These are phyloP conservation scores for Polyporus tsugae DNA, from an alignment of 1,284 basidiomycete genomes.

Conservation along the genomic window DNA sequence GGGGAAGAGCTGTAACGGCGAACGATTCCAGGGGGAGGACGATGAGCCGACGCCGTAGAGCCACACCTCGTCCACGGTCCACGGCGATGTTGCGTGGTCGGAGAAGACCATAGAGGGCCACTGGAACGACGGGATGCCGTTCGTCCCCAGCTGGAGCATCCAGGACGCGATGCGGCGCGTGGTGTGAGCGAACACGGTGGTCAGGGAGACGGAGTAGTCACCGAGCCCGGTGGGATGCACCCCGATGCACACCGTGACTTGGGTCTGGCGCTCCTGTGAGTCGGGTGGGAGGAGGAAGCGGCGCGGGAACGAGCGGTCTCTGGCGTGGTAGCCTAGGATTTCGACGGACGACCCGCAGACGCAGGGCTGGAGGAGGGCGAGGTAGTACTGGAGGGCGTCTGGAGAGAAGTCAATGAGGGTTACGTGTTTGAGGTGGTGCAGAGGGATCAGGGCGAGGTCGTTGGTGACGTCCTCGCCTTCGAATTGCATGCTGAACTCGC, in stretches of 20 bases:
- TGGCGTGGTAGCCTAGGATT: conserved; percentile 4
- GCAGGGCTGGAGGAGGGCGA: conserved; percentile 12
- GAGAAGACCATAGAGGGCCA: conserved; percentile 2
- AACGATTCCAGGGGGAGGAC: neutral
- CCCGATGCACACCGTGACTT: conserved; percentile 5
- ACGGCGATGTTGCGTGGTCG: neutral
- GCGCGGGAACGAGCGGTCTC: neutral
- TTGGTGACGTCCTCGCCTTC: neutral
- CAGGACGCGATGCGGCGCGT: conserved; percentile 14
- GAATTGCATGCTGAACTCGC: neutral
- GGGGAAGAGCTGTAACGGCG: neutral
- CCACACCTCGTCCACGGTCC: conserved; percentile 13
- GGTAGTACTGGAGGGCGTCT: neutral
- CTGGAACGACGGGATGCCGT: neutral
- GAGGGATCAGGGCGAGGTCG: neutral
- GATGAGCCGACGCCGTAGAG: neutral
- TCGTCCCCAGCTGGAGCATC: neutral
- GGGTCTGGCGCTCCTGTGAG: neutral
- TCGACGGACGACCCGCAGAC: neutral
- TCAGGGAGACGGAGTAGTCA: conserved; percentile 12
- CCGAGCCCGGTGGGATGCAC: conserved; percentile 6
- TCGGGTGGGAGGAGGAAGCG: conserved; percentile 5
- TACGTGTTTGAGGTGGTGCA: conserved; percentile 13
- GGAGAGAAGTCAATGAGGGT: conserved; percentile 7
- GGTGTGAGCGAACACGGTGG: neutral